Conservation (phyloP, 2,329 filamentous ascomycete genomes). For the Fusarium ramigenum region DNA sequence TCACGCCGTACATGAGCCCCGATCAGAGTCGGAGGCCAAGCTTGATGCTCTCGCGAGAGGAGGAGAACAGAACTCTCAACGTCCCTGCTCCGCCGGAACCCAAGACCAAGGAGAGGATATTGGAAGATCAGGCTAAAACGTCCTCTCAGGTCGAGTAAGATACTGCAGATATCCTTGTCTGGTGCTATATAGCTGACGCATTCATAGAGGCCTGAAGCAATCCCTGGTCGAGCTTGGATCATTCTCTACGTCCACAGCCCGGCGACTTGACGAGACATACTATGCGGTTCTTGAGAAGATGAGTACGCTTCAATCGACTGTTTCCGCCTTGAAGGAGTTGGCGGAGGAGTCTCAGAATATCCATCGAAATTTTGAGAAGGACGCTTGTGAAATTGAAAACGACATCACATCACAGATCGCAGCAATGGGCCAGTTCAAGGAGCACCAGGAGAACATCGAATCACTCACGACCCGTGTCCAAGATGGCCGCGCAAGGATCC, state of each 20-base stretch:
- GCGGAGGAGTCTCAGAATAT: constrained; percentile 68
- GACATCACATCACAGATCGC: constrained; percentile 71
- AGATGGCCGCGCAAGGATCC: constrained; percentile 67
- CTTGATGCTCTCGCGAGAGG: constrained; percentile 47
- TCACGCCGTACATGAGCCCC: constrained; percentile 55
- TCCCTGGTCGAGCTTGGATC: constrained; percentile 64
- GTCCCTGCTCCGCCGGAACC: constrained; percentile 24
- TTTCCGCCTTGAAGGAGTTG: constrained; percentile 73
- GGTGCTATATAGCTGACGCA: constrained; percentile 35
- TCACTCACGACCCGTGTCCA: constrained; percentile 70
- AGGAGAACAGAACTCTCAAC: constrained; percentile 35
- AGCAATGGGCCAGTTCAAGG: constrained; percentile 68
- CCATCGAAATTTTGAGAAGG: constrained; percentile 66
- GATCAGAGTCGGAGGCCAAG: constrained; percentile 56
- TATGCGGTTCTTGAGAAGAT: constrained; percentile 77
- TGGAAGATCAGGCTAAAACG: constrained; percentile 50
- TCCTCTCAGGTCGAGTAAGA: constrained; percentile 47
- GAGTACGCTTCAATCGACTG: constrained; percentile 69
- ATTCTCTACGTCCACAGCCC: constrained; percentile 70
- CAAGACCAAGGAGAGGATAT: constrained; percentile 50
- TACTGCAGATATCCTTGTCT: background rate
- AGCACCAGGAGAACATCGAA: constrained; percentile 71
- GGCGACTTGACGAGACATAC: constrained; percentile 77
- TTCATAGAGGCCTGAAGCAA: constrained; percentile 57
- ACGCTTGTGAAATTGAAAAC: constrained; percentile 65